These are phyloP conservation scores for Chalciporus piperatus DNA, from an alignment of 768 basidiomycete species.

Conservation along the genomic window DNA sequence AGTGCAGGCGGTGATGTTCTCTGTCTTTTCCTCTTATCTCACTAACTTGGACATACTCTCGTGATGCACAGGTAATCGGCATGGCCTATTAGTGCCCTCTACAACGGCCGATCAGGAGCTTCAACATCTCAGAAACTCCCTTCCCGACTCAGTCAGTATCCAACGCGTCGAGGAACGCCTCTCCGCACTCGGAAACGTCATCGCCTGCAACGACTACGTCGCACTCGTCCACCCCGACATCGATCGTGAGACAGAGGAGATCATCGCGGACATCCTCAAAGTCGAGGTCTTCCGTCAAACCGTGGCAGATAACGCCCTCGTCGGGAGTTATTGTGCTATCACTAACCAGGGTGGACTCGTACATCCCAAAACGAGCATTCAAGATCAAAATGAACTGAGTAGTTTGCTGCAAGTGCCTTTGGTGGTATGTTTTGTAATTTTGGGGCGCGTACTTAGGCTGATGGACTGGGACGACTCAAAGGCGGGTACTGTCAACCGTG, in stretches of 20 bases:
- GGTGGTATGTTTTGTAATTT: conserved; percentile 60
- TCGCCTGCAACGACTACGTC: conserved; percentile 98
- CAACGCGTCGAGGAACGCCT: conserved; percentile 97
- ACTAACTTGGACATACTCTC: neutral
- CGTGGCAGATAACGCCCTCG: conserved; percentile 93
- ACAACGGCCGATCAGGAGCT: conserved; percentile 98
- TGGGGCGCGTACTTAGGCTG: neutral
- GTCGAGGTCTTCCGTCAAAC: conserved; percentile 99
- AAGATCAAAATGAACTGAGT: conserved; percentile 96
- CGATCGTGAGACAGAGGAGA: conserved; percentile 98
- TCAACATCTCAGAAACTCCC: conserved; percentile 93
- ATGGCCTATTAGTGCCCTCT: conserved; percentile 94
- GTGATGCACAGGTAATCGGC: conserved; percentile 88
- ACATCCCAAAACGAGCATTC: conserved; percentile 94
- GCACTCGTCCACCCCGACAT: conserved; percentile 98
- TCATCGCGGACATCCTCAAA: conserved; percentile 98
- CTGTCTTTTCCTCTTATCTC: neutral
- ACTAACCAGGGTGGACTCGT: conserved; percentile 97
- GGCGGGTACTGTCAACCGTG: conserved; percentile 98
- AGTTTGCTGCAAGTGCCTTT: conserved; percentile 91
- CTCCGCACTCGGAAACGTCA: conserved; percentile 96
- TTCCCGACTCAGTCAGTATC: conserved; percentile 90
- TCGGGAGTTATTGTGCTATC: conserved; percentile 93
- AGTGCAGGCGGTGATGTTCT: neutral
- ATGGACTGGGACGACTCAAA: conserved; percentile 26